Base-by-base conservation (phyloP, 805 yeast species). In the Naumovozyma dairenensis region DNA sequence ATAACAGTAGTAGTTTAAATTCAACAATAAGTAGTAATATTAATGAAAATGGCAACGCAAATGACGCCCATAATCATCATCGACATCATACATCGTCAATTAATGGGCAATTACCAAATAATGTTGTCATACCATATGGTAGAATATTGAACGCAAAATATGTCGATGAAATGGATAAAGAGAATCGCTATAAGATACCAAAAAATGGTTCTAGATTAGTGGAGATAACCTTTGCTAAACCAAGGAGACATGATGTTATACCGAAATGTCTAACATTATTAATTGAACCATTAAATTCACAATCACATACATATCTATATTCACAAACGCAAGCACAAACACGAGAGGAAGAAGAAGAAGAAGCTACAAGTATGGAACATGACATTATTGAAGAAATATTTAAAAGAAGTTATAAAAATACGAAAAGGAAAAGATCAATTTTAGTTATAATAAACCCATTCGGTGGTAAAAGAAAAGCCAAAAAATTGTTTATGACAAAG, bases 401-500 rank as follows among this genome's bases (percentile, higher is more conserved):
- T 44, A 39, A 46, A 6, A 49, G 60, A 37, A 59, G 71, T 22
- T 72, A 68, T 45, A 49, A 53, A 5, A 50, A 55, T 20, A 56
- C 68, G 8, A 59, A 57, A 22, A 63, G 67, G 3, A 50, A 51
- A 15, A 64, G 68, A 45, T 59, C 71, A n/a, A 61, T 80, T 2
- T 55, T 84, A 31, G 79, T 85, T 0, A 53, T 89, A 2, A 66
- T 89, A n/a, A 92, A 92, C 51, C 96, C 96, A 7, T 76, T 77
- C 46, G 87, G 96, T 31, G 98, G 98, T 12, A 77, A 76, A 42
- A 94, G 96, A 1, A 66, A 70, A 31, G 96, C 96, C 1, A 51
- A 63, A 9, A 55, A 63, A 13, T 57, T 74, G n/a, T 87, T 74
- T 50, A 46, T 67, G 35, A 46, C 61, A 6, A 59, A 72, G 31